A percentile compares a stretch with the other conserved stretches of the same genome.
Conservation (phyloP, 345 rosid genomes). For the Euphorbia peplus region DNA sequence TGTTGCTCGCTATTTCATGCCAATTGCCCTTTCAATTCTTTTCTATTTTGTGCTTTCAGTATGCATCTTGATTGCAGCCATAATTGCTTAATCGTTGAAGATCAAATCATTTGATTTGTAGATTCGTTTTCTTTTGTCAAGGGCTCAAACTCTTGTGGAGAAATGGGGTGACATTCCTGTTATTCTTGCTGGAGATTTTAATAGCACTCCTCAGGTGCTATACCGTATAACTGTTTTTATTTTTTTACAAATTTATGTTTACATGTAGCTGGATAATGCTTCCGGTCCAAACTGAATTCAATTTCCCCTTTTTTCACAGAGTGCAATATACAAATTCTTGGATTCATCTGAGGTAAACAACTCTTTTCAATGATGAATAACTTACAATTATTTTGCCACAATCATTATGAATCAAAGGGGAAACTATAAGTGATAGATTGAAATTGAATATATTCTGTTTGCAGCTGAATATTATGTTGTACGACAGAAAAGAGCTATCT, state of each 20-base stretch:
- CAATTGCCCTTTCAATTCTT: not conserved
- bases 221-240: not conserved
- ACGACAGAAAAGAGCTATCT: conserved; percentile 60
- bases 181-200: conserved; percentile 59
- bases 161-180: conserved; percentile 72
- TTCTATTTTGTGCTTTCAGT: not conserved
- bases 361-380: not conserved
- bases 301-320: conserved; percentile 40
- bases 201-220: conserved; percentile 63
- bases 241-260: not conserved
- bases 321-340: conserved; percentile 76
- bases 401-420: not conserved
- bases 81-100: conserved; percentile 6
- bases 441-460: conserved; percentile 16
- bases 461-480: conserved; percentile 61
- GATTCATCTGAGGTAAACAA: conserved; percentile 57
- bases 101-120: conserved; percentile 20
- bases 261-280: conserved; percentile 6
- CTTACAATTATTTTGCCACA: not conserved
- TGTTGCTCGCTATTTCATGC: not conserved
- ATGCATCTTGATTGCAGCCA: conserved; percentile 9
- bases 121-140: conserved; percentile 59
- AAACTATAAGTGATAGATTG: not conserved
- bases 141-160: conserved; percentile 57
- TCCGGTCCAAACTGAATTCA: not conserved